phyloP scores from a whole-genome alignment of 306 rosid genomes.

The Vicia villosa region DNA sequence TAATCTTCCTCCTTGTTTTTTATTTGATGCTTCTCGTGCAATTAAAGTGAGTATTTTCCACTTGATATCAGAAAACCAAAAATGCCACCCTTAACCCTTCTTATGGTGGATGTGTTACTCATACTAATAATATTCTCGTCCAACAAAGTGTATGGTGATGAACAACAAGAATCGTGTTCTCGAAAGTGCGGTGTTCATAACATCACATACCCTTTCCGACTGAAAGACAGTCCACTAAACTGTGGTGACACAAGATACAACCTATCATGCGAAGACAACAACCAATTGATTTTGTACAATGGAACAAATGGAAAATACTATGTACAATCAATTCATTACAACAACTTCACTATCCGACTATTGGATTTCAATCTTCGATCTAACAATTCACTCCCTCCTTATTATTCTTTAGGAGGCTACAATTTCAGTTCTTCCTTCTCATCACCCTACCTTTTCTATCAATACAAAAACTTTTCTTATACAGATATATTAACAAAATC shows the following conservation, averaged over 20 bases:
- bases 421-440: neutral
- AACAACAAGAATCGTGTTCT: neutral
- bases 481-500: neutral
- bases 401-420: too few relatives aligned
- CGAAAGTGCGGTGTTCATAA: neutral
- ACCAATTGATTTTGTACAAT: neutral
- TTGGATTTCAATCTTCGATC: too few relatives aligned
- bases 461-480: neutral
- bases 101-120: too few relatives aligned
- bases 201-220: neutral
- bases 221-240: neutral
- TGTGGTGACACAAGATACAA: neutral
- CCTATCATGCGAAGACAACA: neutral
- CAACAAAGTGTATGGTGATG: neutral
- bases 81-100: too few relatives aligned
- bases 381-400: too few relatives aligned
- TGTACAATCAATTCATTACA: too few relatives aligned
- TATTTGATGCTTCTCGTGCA: too few relatives aligned
- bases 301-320: neutral
- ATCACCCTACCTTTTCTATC: neutral
- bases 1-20: too few relatives aligned
- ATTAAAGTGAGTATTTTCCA: too few relatives aligned
- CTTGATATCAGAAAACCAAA: too few relatives aligned
- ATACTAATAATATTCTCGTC: too few relatives aligned
- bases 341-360: neutral